Evolutionary conservation across 2,329 filamentous ascomycete genomes (phyloP).

Genomic region (Verticillium zaregamsianum): DNA sequence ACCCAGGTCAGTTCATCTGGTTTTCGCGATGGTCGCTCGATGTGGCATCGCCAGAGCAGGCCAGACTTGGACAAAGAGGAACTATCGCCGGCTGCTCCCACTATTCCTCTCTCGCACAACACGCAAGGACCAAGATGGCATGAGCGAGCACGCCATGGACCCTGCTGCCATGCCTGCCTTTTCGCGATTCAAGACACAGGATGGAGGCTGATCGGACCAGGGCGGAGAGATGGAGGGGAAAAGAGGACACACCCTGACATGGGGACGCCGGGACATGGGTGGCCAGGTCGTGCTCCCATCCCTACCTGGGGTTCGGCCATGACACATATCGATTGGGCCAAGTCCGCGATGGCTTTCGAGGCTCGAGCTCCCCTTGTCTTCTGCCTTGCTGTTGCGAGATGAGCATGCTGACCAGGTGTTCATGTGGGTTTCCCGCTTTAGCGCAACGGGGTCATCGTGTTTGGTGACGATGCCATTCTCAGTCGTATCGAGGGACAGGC

Average conservation of each 20-base stretch:
- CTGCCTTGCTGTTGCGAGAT: not conserved
- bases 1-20: not conserved
- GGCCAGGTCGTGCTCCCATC: not conserved
- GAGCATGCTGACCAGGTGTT: not conserved
- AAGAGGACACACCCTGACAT: not conserved
- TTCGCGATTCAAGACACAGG: not conserved
- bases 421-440: not conserved
- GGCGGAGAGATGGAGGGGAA: not conserved
- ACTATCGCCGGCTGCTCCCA: not conserved
- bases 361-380: not conserved
- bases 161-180: not conserved
- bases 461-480: not conserved
- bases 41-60: not conserved
- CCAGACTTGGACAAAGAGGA: not conserved
- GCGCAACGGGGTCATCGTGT: not conserved
- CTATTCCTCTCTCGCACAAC: not conserved
- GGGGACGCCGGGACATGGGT: not conserved
- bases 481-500: not conserved
- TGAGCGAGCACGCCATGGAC: not conserved
- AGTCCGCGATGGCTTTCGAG: not conserved
- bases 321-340: not conserved
- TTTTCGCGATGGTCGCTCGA: not conserved
- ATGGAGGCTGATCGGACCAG: not conserved
- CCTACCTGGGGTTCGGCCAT: constrained; percentile 7
- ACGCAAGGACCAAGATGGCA: no score